Evolutionary conservation across 805 yeast species (phyloP).

Genomic region (Groenewaldozyma salmanticensis): DNA sequence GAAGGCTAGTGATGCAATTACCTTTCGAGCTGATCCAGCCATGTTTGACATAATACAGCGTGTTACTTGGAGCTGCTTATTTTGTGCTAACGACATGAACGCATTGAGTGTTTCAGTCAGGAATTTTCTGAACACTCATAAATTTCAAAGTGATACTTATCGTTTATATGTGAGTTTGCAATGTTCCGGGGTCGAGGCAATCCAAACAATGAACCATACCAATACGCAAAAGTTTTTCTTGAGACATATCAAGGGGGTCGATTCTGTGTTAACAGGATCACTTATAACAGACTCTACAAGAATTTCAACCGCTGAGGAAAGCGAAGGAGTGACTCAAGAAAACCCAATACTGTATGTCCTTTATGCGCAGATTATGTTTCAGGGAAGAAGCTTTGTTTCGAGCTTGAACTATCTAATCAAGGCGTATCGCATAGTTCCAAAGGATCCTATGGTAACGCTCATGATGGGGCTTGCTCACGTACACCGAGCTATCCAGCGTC

Average conservation of each 20-base stretch:
- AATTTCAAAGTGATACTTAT: slow-evolving; percentile 62
- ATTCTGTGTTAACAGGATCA: slow-evolving; percentile 47
- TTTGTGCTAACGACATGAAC: slow-evolving; percentile 40
- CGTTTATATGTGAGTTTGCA: slow-evolving; percentile 60
- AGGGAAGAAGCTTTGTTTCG: slow-evolving; percentile 75
- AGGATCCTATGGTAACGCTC: slow-evolving; percentile 73
- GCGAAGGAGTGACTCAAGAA: slow-evolving; percentile 19
- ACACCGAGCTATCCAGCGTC: slow-evolving; percentile 87
- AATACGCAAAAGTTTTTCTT: slow-evolving; percentile 85
- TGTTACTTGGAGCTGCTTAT: slow-evolving; percentile 55
- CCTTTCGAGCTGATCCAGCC: slow-evolving; percentile 54
- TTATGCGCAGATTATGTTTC: slow-evolving; percentile 71
- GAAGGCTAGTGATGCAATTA: slow-evolving; percentile 67
- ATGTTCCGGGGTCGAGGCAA: slow-evolving; percentile 48
- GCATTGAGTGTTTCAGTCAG: slow-evolving; percentile 53
- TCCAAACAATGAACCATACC: slow-evolving; percentile 58
- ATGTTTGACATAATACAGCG: slow-evolving; percentile 52
- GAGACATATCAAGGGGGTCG: slow-evolving; percentile 84
- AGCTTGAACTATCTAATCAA: slow-evolving; percentile 69
- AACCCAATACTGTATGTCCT: slow-evolving; percentile 64
- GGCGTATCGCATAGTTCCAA: slow-evolving; percentile 53
- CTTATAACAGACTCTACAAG: slow-evolving; percentile 73
- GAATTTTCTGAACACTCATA: slow-evolving; percentile 53
- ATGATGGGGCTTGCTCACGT: slow-evolving; percentile 70
- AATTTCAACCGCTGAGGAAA: slow-evolving; percentile 29